phyloP scores from a whole-genome alignment of 768 basidiomycete species.

The Suillus spraguei region DNA sequence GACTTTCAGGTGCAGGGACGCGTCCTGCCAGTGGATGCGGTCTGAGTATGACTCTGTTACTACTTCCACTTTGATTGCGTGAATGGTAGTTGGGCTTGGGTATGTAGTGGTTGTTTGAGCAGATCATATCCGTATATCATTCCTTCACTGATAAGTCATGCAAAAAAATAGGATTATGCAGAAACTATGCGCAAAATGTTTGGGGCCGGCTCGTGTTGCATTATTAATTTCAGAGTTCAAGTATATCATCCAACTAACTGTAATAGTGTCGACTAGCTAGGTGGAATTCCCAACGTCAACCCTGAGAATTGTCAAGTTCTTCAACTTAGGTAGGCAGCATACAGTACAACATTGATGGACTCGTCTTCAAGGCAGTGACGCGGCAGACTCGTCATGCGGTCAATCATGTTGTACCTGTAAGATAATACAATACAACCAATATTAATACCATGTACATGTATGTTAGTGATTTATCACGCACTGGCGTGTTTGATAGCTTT shows the following conservation, averaged over 20 bases:
- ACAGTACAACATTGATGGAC: not conserved
- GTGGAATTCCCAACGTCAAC: no score
- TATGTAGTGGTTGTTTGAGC: not conserved
- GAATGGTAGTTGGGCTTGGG: slow-evolving; percentile 25
- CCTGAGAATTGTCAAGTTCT: not conserved
- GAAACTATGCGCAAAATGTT: not conserved
- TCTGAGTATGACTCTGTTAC: slow-evolving; percentile 97
- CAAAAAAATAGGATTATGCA: slow-evolving; percentile 8
- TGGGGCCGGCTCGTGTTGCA: not conserved
- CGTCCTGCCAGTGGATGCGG: no score
- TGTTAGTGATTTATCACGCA: no score
- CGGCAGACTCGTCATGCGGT: not conserved
- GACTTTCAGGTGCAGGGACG: no score
- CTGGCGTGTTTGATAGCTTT: no score
- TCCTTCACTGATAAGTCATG: not conserved
- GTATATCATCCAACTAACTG: not conserved
- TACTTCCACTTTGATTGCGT: slow-evolving; percentile 89
- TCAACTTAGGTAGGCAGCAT: not conserved
- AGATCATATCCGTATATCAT: not conserved
- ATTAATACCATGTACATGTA: no score
- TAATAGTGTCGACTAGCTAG: not conserved
- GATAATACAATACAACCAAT: no score
- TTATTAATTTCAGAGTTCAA: not conserved
- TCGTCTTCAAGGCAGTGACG: not conserved
- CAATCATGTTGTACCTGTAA: not conserved